Base-by-base conservation (phyloP, 148 eudicot species). In the Beta vulgaris region DNA sequence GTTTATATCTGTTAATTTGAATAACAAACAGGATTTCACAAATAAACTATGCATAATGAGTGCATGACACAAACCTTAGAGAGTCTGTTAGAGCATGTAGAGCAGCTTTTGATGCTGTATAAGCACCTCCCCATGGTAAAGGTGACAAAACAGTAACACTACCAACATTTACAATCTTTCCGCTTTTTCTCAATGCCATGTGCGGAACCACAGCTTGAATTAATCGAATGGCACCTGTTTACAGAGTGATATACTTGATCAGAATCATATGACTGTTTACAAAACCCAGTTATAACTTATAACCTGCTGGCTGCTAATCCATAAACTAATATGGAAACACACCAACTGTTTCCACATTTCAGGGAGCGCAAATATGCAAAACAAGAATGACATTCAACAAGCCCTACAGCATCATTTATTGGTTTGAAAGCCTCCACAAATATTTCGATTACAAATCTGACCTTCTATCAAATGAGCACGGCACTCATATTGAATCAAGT, bases 191-290 rank as follows among this genome's bases (percentile, higher is more conserved):
- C 54, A 82, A 82, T 71, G 86, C 88, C 98, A 93, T 93, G 79
- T 89, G 91, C 54, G 98, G 98, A 15, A 90, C 90, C 71, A 91
- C 98, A 59, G 97, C 90, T 84, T 93, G 98, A 53, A 93, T 87
- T 85, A 93, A 72, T 81, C 97, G 87, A 81, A 93, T 75, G 72
- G 86, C 49, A 74, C 98, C 98, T 93, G 61, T 39, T 58, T 66
- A 69, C 15, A 74, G 11, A 49, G 4, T 19, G 28, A 59, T 10
- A 73, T 19, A 13, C 43, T 39, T 39, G 43, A 9, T 39, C 43
- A 39, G 43, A 39, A 4, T n/a, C n/a, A n/a, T n/a, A n/a, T n/a
- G n/a, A n/a, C n/a, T n/a, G n/a, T n/a, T n/a, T n/a, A n/a, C n/a
- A n/a, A n/a, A n/a, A n/a, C n/a, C n/a, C n/a, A n/a, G n/a, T n/a